Percentiles rank a stretch among this genome's conserved stretches.
Conservation (phyloP, 495 filamentous ascomycete species). For the Penicillium antarcticum region DNA sequence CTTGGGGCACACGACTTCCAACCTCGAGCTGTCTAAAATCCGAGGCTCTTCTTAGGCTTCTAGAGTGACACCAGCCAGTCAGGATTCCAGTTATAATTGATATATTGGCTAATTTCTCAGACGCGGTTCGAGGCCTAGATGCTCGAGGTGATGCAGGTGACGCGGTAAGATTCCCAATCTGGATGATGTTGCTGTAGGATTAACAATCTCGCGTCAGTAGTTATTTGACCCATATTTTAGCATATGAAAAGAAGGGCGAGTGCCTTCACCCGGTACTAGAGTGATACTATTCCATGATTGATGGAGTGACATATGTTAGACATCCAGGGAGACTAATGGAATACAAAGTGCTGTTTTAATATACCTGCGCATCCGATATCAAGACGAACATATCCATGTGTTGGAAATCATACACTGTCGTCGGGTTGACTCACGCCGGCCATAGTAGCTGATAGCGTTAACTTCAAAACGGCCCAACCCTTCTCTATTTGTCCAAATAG, state of each 20-base stretch:
- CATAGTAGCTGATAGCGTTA: too few relatives aligned
- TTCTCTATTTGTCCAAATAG: background rate
- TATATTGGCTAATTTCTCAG: background rate
- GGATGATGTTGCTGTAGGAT: background rate
- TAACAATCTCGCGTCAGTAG: too few relatives aligned
- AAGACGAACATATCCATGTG: background rate
- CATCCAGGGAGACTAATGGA: too few relatives aligned
- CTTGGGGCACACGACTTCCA: background rate
- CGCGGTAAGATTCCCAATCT: conserved; percentile 4
- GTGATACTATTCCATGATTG: too few relatives aligned
- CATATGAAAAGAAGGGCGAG: too few relatives aligned
- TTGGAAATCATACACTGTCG: background rate
- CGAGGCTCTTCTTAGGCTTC: conserved; percentile 9
- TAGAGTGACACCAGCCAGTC: conserved; percentile 1
- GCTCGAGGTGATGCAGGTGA: conserved; percentile 4
- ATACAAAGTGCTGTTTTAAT: too few relatives aligned
- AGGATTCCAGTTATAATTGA: background rate
- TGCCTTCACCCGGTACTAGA: too few relatives aligned
- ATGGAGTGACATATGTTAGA: too few relatives aligned
- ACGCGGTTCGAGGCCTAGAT: conserved; percentile 4
- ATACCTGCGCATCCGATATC: too few relatives aligned
- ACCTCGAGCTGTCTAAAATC: background rate
- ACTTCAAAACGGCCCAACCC: background rate
- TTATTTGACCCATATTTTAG: too few relatives aligned
- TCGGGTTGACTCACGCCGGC: background rate